These are phyloP conservation scores for Paraconiothyrium sp. DNA, from an alignment of 2,329 filamentous ascomycete species.

Conservation along the genomic window DNA sequence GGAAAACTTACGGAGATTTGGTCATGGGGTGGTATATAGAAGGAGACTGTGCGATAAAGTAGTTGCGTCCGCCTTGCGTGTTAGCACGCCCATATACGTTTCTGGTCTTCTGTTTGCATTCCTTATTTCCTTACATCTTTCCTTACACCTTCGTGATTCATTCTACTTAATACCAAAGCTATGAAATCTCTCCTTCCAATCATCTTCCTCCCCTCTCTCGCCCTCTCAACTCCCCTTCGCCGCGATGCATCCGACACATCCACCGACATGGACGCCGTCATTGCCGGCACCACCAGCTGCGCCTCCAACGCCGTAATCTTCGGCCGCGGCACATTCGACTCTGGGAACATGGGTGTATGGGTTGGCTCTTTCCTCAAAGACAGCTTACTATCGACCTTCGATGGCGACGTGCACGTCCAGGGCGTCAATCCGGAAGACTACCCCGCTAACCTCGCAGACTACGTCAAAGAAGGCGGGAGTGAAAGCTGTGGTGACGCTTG, in stretches of 20 bases:
- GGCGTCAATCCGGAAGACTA: constrained; percentile 20
- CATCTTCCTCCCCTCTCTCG: not conserved
- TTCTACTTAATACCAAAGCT: not conserved
- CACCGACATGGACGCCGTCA: constrained; percentile 20
- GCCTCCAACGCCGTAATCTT: constrained; percentile 19
- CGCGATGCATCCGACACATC: constrained; percentile 16
- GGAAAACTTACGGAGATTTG: not conserved
- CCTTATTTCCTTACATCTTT: not conserved
- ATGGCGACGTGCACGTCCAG: constrained; percentile 17
- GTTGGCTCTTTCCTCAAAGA: constrained; percentile 18
- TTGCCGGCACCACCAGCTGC: constrained; percentile 14
- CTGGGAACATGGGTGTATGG: constrained; percentile 25
- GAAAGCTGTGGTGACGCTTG: constrained; percentile 16
- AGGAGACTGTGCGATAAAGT: not conserved
- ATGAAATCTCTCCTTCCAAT: constrained; percentile 6
- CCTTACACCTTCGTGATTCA: not conserved
- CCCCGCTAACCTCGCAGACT: constrained; percentile 17
- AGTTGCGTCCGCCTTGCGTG: not conserved
- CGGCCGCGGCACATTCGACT: constrained; percentile 25
- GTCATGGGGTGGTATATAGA: not conserved
- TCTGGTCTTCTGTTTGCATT: not conserved
- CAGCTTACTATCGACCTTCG: constrained; percentile 4
- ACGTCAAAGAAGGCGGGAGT: constrained; percentile 20
- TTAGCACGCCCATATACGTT: not conserved
- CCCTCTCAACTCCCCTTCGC: not conserved